Evolutionary conservation across 306 rosid genomes (phyloP), one percentile per base, ranked within the genome.

Genomic region (Senna tora): DNA sequence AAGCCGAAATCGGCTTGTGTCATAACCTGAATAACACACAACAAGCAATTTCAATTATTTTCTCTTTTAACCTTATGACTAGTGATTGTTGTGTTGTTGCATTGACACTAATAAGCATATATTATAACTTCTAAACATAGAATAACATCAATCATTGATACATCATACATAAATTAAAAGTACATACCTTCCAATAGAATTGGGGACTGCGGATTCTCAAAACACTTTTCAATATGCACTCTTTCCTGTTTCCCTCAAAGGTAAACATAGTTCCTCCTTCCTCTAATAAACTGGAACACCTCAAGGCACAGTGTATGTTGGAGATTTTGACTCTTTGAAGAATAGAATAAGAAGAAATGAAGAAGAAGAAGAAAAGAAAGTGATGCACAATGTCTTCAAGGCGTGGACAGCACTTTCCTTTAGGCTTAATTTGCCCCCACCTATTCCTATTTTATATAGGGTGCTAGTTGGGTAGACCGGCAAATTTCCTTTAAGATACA

Each of bases 1-100:
- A 93, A 85, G 88, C 97, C 98, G 82, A 93, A 84, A 80, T 93
- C 98, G 36, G 98, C 97, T 63, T 72, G 97, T 25, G 98, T 85
- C 88, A 84, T 88, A 53, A 90, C 83, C 98, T 92, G 91, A 66
- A 43, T 79, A 68, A 57, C 67, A 75, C 0, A 13, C 7, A 42
- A 4, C 65, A 51, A 41, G 25, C 43, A 7, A 32, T 53, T 41
- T 36, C 30, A 25, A 10, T 25, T 72, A 3, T 36, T 7, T 62
- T 5, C 38, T 38, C 47, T 42, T 51, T 22, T 72, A 8, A 11
- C 38, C 28, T 25, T 66, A 55, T 50, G 20, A 68, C 65, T 7
- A 41, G 57, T 34, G 20, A 60, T 43, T 43, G 58, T 34, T 25
- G 30, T 25, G 30, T 25, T 4, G 54, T 14, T 72, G 49, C 42